Evolutionary conservation across 129 eudicot species (phyloP), one percentile per base, ranked within the genome.

Genomic region (Erigeron canadensis): DNA sequence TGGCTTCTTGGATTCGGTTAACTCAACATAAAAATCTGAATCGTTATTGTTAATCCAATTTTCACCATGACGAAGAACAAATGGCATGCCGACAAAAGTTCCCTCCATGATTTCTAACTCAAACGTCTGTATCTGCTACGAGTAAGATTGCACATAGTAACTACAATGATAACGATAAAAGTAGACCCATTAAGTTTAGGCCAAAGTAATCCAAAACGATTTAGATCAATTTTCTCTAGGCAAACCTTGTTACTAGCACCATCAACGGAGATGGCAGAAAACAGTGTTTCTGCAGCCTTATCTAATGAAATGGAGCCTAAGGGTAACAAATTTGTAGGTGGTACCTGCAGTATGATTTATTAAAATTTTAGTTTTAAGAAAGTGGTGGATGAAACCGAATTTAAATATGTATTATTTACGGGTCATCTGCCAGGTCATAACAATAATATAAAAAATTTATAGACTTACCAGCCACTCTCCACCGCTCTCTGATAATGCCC

Each of bases 381-480:
- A 28, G 34, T 28, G 34, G 34, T 28, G 3, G 34, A 0, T 28
- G 34, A 28, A 28, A 28, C 3, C 34, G 34, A 28, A 13, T 16
- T 7, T 1, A 43, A 5, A 8, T 39, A 42, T 63, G 45, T 5
- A 19, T 70, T 65, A n/a, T n/a, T n/a, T n/a, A 70, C 74, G 9
- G 41, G 17, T 28, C 17, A 70, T 69, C 50, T 51, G 12, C 37
- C 12, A 16, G 4, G 47, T 60, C 21, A 10, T 34, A 47, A 44
- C 9, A 47, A 6, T 48, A 18, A 50, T 60, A 51, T 10, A 55
- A 45, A 28, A 54, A 65, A 57, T 8, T 57, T 23, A 56, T 45
- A 53, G n/a, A 70, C 81, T 80, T 88, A 85, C 99, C 88, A 78
- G 77, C 99, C 99, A 95, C 88, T 90, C 97, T 54, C 96, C 82